Base-by-base conservation (phyloP, 1,284 basidiomycete genomes). In the Papiliotrema flavescens region DNA sequence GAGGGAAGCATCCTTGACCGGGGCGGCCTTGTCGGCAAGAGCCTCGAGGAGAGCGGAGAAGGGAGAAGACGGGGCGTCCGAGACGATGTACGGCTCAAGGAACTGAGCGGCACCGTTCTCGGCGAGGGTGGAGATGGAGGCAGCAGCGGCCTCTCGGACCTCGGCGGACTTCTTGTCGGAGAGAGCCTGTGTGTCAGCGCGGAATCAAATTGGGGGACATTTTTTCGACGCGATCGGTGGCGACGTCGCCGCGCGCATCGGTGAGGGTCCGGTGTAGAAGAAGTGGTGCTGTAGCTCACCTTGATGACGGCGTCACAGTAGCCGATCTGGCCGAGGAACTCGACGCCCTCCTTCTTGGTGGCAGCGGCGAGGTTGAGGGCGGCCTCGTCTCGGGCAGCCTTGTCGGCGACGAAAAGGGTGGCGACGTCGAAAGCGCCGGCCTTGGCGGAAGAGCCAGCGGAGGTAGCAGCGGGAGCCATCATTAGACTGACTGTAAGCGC, bases 61-160 rank as follows among this genome's bases (percentile, higher is more conserved):
- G 65, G 97, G 82, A 65, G 89, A 72, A 66, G 65, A 88, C 60
- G 76, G 64, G 37, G 69, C 67, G 55, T 88, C 88, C 65, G 86
- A 84, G 77, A 92, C 78, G 80, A 98, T 89, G 77, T 81, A 83
- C 42, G 94, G 91, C 82, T 99, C 96, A 64, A 98, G 85, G 62
- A 89, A 85, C 78, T 85, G 86, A 68, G 86, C 80, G 56, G 89
- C 82, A 65, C 88, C 90, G 76, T 85, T 85, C 69, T 87, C 82
- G 77, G 91, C 81, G 58, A 85, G 80, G 61, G 79, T 78, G 57
- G 73, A 74, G 67, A 78, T 70, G 63, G 65, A 57, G 53, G 67
- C 62, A 58, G 62, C 62, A 28, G 75, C 76, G 57, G 70, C 74
- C 63, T 77, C 75, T 61, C 76, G 76, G 46, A 65, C 69, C 51